Evolutionary conservation across 1,284 basidiomycete genomes (phyloP).

Genomic region (Boletus mariae): DNA sequence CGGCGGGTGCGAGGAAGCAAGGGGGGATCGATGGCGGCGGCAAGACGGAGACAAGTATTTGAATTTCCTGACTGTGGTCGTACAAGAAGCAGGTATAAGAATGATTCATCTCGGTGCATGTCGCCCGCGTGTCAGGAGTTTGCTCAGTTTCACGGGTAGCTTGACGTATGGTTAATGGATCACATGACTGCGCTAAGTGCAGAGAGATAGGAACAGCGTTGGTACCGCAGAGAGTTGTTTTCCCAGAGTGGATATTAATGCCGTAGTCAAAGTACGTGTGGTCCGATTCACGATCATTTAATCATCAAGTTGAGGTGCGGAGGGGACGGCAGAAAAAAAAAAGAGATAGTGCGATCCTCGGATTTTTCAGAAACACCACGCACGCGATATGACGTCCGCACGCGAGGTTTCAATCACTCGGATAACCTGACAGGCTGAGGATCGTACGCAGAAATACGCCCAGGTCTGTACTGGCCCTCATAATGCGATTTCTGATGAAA

Average conservation of each 20-base stretch:
- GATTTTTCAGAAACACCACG: not conserved
- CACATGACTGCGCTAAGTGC: not conserved
- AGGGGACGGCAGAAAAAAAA: no score
- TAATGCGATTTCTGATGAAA: no score
- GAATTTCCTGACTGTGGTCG: constrained; percentile 6
- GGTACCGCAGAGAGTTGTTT: not conserved
- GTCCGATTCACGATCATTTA: no score
- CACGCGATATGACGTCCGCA: not conserved
- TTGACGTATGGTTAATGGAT: not conserved
- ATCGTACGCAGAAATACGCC: not conserved
- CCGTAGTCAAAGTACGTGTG: not conserved
- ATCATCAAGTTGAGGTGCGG: no score
- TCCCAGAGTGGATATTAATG: not conserved
- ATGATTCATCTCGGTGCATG: not conserved
- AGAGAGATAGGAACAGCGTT: no score
- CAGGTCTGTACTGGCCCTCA: no score
- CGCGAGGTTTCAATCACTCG: not conserved
- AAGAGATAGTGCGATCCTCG: not conserved
- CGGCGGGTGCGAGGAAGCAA: constrained; percentile 26
- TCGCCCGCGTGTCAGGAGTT: not conserved
- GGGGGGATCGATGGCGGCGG: constrained; percentile 4
- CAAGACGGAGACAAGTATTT: constrained; percentile 2
- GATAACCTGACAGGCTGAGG: not conserved
- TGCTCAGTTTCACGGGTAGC: not conserved
- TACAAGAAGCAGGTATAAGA: not conserved